These are phyloP conservation scores for Solanum chmielewskii DNA, from an alignment of 257 asterid species.

Conservation along the genomic window DNA sequence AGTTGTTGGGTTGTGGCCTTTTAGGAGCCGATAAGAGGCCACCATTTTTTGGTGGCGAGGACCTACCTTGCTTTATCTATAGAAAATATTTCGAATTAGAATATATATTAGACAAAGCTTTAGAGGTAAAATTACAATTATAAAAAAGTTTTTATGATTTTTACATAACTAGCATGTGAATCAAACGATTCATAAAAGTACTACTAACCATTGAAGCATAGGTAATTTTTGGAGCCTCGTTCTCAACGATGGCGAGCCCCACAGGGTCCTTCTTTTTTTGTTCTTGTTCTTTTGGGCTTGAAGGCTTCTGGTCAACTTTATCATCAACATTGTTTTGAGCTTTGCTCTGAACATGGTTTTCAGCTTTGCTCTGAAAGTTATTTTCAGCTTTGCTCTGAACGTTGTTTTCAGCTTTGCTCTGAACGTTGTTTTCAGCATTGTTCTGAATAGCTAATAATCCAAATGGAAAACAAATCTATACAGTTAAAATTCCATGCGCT, in stretches of 20 bases:
- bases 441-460: not conserved
- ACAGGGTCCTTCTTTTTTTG: too few relatives aligned
- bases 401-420: too few relatives aligned
- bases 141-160: not conserved
- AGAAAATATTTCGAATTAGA: not conserved
- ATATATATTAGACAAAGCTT: not conserved
- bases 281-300: not conserved
- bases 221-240: not conserved
- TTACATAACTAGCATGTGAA: not conserved
- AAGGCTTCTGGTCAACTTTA: not conserved
- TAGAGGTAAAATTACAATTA: not conserved
- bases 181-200: not conserved
- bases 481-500: not conserved
- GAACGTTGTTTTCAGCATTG: not conserved
- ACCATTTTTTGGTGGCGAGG: conserved; percentile 7
- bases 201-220: conserved; percentile 2
- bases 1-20: not conserved
- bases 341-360: not conserved
- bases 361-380: too few relatives aligned
- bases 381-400: too few relatives aligned
- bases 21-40: not conserved
- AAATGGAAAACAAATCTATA: not conserved
- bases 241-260: not conserved
- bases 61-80: conserved; percentile 28
- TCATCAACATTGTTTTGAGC: not conserved